A percentile compares a stretch with the other conserved stretches of the same genome.
phyloP scores from a whole-genome alignment of 139 green algal genomes.

The Desmodesmus armatus region DNA sequence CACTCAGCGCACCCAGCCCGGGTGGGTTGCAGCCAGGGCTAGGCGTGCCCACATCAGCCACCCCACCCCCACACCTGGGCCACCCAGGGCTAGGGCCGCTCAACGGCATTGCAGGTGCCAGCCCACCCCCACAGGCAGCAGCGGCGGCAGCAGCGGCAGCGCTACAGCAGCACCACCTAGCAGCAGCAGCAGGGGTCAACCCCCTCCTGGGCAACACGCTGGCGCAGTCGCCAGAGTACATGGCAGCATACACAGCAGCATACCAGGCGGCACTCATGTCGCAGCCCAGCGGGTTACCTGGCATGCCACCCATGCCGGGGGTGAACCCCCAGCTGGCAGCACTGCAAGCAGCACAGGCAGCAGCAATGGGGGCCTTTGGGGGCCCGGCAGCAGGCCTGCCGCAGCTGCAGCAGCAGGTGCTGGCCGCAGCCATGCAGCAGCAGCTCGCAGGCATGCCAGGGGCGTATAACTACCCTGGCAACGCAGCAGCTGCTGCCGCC shows the following conservation, averaged over 20 bases:
- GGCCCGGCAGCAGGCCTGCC: not conserved
- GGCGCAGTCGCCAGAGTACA: constrained; percentile 75
- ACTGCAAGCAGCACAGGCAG: constrained; percentile 61
- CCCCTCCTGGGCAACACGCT: constrained; percentile 21
- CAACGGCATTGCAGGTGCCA: constrained; percentile 32
- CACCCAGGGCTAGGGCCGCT: constrained; percentile 17
- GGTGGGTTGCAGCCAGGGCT: constrained; percentile 10
- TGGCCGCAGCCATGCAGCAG: constrained; percentile 32
- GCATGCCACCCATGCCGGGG: constrained; percentile 43
- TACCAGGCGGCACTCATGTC: constrained; percentile 89
- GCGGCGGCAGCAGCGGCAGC: constrained; percentile 39
- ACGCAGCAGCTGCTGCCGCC: constrained; percentile 19
- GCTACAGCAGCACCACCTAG: constrained; percentile 23
- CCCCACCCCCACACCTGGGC: constrained; percentile 33
- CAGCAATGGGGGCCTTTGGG: constrained; percentile 49
- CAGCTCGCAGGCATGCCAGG: constrained; percentile 26
- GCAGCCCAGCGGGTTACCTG: too few relatives aligned
- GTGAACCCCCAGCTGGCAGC: constrained; percentile 68
- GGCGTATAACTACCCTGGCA: constrained; percentile 11
- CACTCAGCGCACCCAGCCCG: constrained; percentile 29
- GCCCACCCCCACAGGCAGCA: constrained; percentile 29
- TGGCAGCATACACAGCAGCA: constrained; percentile 90
- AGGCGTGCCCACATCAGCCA: not conserved
- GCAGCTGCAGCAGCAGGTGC: constrained; percentile 36
- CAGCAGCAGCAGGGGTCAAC: constrained; percentile 34